Percentiles rank a stretch among this genome's conserved stretches.
phyloP scores from a whole-genome alignment of 2,329 filamentous ascomycete species.

The Cercospora nicotianae region DNA sequence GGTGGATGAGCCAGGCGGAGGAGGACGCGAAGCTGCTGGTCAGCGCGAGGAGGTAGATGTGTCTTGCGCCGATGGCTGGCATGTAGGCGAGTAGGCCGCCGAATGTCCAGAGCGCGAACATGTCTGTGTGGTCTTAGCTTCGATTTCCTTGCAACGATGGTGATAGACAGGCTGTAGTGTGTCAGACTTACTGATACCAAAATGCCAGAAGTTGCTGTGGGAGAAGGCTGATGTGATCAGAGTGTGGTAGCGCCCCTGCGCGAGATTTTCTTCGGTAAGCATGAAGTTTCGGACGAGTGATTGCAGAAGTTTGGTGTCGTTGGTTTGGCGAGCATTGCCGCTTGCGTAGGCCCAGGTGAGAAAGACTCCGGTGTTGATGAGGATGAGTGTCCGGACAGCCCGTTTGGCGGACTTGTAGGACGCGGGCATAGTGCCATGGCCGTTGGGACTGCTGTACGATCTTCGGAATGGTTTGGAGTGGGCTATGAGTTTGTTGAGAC shows the following conservation, averaged over 20 bases:
- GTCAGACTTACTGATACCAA: constrained; percentile 37
- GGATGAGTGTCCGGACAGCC: constrained; percentile 42
- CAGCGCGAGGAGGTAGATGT: constrained; percentile 29
- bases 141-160: not conserved
- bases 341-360: constrained; percentile 40
- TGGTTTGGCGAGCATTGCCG: not conserved
- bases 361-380: constrained; percentile 45
- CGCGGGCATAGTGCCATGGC: not conserved
- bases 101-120: constrained; percentile 44
- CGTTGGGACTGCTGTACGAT: not conserved
- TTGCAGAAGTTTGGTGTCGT: constrained; percentile 26
- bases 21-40: constrained; percentile 34
- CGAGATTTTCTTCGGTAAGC: constrained; percentile 34
- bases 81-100: constrained; percentile 37
- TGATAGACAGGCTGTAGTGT: not conserved
- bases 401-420: constrained; percentile 10
- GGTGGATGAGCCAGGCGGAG: constrained; percentile 28
- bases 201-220: constrained; percentile 41
- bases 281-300: constrained; percentile 37
- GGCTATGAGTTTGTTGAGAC: not conserved
- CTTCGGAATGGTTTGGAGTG: not conserved
- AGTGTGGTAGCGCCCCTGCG: constrained; percentile 41
- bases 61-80: constrained; percentile 33
- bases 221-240: constrained; percentile 44
- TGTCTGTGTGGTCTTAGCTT: constrained; percentile 36